Evolutionary conservation across 2,329 filamentous ascomycete species (phyloP).

Genomic region (Alternaria viburni): DNA sequence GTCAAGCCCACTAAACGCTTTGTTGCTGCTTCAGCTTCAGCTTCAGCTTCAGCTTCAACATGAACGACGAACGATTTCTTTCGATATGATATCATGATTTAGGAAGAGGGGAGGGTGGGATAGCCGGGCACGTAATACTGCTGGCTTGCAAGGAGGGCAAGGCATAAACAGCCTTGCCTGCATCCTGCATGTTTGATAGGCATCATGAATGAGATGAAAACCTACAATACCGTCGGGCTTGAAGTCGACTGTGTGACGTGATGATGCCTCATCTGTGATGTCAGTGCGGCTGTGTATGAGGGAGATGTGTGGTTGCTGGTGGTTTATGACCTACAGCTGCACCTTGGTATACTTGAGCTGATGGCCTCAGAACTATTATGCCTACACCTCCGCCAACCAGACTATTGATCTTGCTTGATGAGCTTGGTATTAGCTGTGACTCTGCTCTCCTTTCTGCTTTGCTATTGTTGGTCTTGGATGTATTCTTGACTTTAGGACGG

Average conservation of each 20-base stretch:
- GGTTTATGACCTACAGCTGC: neutral
- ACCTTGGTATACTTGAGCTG: neutral
- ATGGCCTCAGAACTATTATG: neutral
- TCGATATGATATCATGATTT: conserved; percentile 26
- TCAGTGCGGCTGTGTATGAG: neutral
- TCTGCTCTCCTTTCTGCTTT: neutral
- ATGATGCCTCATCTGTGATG: neutral
- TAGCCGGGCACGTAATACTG: neutral
- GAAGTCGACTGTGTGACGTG: neutral
- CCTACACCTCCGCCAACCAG: neutral
- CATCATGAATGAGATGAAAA: neutral
- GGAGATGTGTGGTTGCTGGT: neutral
- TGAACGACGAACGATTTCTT: conserved; percentile 9
- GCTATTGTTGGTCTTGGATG: neutral
- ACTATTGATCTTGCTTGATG: neutral
- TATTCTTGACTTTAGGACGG: neutral
- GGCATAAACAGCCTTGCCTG: neutral
- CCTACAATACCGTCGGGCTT: neutral
- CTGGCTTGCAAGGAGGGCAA: conserved; percentile 4
- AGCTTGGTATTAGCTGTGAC: neutral
- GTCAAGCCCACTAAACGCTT: conserved; percentile 37
- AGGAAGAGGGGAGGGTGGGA: neutral
- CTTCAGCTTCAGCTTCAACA: neutral
- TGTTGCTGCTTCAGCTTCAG: neutral
- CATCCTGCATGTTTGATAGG: neutral